phyloP scores from a whole-genome alignment of 257 asterid genomes.

The Cruciata laevipes region DNA sequence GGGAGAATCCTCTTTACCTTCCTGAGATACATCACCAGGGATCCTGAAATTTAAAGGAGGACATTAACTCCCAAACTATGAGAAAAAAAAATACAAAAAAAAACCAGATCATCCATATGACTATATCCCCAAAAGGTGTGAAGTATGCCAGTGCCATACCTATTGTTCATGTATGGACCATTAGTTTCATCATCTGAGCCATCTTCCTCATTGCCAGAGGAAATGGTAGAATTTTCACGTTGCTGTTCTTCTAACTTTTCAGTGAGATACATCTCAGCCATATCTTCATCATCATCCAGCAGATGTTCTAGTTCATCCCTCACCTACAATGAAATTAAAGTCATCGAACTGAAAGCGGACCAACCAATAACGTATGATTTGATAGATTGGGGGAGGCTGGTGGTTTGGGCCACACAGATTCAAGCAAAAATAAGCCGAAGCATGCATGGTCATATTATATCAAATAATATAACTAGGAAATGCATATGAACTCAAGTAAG shows the following conservation, averaged over 20 bases:
- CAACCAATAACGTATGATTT: background rate
- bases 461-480: background rate
- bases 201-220: conserved; percentile 54
- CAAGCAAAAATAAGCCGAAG: background rate
- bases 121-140: background rate
- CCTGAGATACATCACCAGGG: conserved; percentile 22
- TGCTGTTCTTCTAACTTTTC: conserved; percentile 64
- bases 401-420: background rate
- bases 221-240: conserved; percentile 54
- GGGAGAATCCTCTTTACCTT: conserved; percentile 37
- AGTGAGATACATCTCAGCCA: conserved; percentile 97
- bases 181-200: conserved; percentile 43
- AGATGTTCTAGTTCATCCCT: conserved; percentile 95
- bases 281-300: conserved; percentile 91
- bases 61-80: background rate
- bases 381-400: background rate
- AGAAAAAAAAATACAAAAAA: background rate
- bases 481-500: no score
- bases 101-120: background rate
- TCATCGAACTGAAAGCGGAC: background rate
- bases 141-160: conserved; percentile 36
- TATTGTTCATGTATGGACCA: conserved; percentile 43
- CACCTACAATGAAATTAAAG: conserved; percentile 34
- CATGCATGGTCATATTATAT: background rate
- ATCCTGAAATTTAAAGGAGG: conserved; percentile 32